Percentiles rank a stretch among this genome's conserved stretches.
Conservation (phyloP, 2,329 filamentous ascomycete species). For the Ceratocystis alfenasii region DNA sequence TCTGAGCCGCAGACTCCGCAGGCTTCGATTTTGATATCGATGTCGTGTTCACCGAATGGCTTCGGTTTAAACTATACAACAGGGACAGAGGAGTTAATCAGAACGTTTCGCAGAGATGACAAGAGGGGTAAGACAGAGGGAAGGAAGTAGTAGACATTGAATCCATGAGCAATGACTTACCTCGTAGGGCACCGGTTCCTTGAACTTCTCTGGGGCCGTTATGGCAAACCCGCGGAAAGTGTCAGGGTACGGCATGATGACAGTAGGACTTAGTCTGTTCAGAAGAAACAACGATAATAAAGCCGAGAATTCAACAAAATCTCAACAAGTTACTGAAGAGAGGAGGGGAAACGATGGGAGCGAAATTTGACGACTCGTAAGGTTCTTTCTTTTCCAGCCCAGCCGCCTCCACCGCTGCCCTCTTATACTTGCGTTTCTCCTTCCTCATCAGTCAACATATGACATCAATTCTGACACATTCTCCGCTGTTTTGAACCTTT, state of each 20-base stretch:
- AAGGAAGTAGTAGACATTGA: background rate
- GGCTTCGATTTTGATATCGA: slow-evolving; percentile 70
- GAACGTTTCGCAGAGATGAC: too few species aligned
- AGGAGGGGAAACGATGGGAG: background rate
- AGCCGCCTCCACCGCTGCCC: background rate
- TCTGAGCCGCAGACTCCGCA: slow-evolving; percentile 61
- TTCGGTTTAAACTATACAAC: slow-evolving; percentile 58
- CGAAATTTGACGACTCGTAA: background rate
- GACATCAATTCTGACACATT: background rate
- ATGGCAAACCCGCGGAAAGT: slow-evolving; percentile 52
- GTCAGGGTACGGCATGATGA: slow-evolving; percentile 43
- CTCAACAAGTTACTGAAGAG: background rate
- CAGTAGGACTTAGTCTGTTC: too few species aligned
- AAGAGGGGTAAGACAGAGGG: background rate
- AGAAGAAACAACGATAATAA: background rate
- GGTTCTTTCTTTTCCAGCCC: background rate
- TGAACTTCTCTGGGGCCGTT: slow-evolving; percentile 33
- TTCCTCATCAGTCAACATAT: background rate
- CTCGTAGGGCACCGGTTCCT: slow-evolving; percentile 13
- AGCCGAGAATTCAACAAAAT: background rate
- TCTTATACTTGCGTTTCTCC: slow-evolving; percentile 1
- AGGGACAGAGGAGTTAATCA: background rate
- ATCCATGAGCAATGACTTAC: background rate
- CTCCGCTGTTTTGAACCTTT: background rate
- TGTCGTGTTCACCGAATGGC: slow-evolving; percentile 67